Base-by-base conservation (phyloP, 495 filamentous ascomycete species). In the Parachaetomium inaequale region DNA sequence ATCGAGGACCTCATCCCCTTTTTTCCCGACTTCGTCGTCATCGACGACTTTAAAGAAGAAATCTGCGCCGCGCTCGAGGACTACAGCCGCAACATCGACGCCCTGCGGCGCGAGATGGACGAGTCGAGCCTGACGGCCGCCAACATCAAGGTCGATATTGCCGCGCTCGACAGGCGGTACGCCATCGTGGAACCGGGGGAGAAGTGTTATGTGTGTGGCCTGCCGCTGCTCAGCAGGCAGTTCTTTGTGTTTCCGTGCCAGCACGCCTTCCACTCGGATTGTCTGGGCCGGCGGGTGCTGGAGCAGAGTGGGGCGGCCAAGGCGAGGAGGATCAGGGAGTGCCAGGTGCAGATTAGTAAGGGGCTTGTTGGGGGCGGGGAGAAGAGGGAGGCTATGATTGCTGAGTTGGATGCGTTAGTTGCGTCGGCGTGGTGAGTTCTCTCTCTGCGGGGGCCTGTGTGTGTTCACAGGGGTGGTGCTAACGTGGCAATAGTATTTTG, bases 201-300 rank as follows among this genome's bases (percentile, higher is more conserved):
- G 79, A 85, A 89, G 66, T 98, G 94, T 71, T 93, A 90, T 74
- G 82, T 89, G 21, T 98, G 94, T 69, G 84, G 86, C 5, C 74
- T 96, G 47, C 95, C 94, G 26, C 77, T 98, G 40, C 79, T 98
- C 19, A 89, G 87, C 63, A 78, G 93, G 60, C 91, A 96, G 71
- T 98, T 98, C 76, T 98, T 96, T 63, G 94, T 98, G 12, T 98
- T 98, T 70, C 93, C 94, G 0, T 98, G 94, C 73, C 94, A 97
- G 78, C 94, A 98, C 74, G 92, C 92, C 21, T 98, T 97, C 66
- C 94, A 98, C 71, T 90, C 88, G 62, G 94, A 98, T 68, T 98
- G 95, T 71, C 73, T 98, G 21, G 93, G 88, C 0, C 85, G 82
- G 66, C 88, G 89, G 66, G 92, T 98, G 0, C 77, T 96, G 49